Conservation (phyloP, 164 flowering plant genomes). For the Macadamia tetraphylla region DNA sequence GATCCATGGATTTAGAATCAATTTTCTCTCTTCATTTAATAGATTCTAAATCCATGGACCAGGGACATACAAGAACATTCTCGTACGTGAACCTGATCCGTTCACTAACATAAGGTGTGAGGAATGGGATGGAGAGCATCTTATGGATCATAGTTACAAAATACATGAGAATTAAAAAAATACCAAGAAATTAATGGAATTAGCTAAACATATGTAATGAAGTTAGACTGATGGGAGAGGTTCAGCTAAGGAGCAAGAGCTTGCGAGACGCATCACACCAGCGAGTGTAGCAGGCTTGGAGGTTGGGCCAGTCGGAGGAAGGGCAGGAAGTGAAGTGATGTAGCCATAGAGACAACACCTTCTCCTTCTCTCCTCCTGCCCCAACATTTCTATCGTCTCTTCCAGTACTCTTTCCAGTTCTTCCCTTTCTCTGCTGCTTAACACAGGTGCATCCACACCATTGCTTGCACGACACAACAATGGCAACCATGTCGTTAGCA, state of each 20-base stretch:
- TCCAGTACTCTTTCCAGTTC: not conserved
- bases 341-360: constrained; percentile 70
- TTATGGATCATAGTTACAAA: too few species aligned
- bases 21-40: too few species aligned
- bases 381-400: not conserved
- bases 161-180: too few species aligned
- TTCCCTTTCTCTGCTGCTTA: not conserved
- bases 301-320: constrained; percentile 84
- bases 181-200: too few species aligned
- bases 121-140: too few species aligned
- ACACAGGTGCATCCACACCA: not conserved
- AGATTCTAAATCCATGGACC: too few species aligned
- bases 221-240: too few species aligned
- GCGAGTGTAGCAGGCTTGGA: constrained; percentile 51
- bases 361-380: constrained; percentile 32
- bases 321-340: constrained; percentile 61
- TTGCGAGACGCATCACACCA: constrained; percentile 71
- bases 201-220: too few species aligned
- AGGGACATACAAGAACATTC: too few species aligned
- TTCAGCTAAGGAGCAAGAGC: constrained; percentile 24
- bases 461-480: constrained; percentile 68
- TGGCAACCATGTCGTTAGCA: constrained; percentile 78
- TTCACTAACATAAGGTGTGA: too few species aligned
- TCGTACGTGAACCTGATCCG: too few species aligned
- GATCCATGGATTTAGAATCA: too few species aligned